Base-by-base conservation (phyloP, 768 basidiomycete species). In the Auriscalpium vulgare region DNA sequence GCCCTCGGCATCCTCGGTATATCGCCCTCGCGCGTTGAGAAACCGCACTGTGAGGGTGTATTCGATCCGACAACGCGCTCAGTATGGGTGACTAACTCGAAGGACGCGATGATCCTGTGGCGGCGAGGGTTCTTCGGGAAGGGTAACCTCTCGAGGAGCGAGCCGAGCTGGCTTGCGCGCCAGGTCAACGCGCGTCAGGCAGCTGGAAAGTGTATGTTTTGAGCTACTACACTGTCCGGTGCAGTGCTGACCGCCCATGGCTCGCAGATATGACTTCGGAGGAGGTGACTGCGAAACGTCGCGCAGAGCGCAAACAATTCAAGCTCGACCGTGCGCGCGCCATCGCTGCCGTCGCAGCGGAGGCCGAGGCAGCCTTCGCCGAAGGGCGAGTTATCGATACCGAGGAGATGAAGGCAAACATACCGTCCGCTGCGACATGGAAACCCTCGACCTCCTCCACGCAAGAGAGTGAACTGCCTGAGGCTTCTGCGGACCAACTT, bases 71-170 rank as follows among this genome's bases (percentile, higher is more conserved):
- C 78, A 2, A 93, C 94, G 14, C 83, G 84, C n/a, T 91, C 90
- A 0, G 88, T 97, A 9, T 97, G 93, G 93, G 78, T 98, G 3
- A 73, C 79, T 0, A 78, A 84, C 56, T 69, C 74, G 29, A 76
- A 70, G 21, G 83, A 93, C 66, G 82, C 83, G 46, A 75, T 75
- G 60, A 71, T 85, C 5, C 76, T 98, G 38, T 99, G 97, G 90
- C 75, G 81, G 47, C 73, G 88, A 57, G 97, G 97, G 0, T 97
- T 98, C 73, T 99, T 98, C 68, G 97, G 97, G 21, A 99, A 99
- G 69, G 97, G 97, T 1, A 88, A 89, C 66, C 74, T 99, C 52
- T 95, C 91, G 43, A 72, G 97, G 56, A 97, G 94, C 69, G 97
- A 99, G 69, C 95, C 95, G 8, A 91, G 84, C 54, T 99, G 97